A percentile compares a stretch with the other conserved stretches of the same genome.
phyloP scores from a whole-genome alignment of 78 protist genomes.

The Dictyostelium capitatum region DNA sequence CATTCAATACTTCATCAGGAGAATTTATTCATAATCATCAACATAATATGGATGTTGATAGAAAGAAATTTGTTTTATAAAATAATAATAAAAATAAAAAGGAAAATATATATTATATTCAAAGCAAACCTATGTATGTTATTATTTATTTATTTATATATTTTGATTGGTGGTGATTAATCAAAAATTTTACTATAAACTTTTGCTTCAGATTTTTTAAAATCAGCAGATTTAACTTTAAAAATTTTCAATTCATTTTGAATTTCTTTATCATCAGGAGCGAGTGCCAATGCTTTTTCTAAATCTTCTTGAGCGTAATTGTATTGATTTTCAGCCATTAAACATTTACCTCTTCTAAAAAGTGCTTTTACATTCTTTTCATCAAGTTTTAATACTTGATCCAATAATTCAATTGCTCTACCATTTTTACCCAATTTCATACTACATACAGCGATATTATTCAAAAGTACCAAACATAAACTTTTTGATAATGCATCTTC shows the following conservation, averaged over 20 bases:
- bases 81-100: not conserved
- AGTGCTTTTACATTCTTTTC: conserved; percentile 80
- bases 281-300: conserved; percentile 10
- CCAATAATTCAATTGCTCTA: conserved; percentile 32
- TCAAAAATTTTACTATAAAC: conserved; percentile 69
- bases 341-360: conserved; percentile 79
- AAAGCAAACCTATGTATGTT: no score
- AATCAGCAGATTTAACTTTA: not conserved
- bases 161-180: no score
- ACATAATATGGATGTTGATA: conserved; percentile 72
- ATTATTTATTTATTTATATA: no score
- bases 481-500: conserved; percentile 27
- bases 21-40: conserved; percentile 94
- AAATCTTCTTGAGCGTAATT: conserved; percentile 69
- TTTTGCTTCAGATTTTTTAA: conserved; percentile 5
- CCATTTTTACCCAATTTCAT: conserved; percentile 42
- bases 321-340: conserved; percentile 21
- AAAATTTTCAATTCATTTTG: conserved; percentile 12
- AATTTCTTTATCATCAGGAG: conserved; percentile 77
- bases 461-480: conserved; percentile 26
- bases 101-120: not conserved
- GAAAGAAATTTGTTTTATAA: conserved; percentile 85
- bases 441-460: conserved; percentile 68
- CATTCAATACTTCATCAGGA: conserved; percentile 94
- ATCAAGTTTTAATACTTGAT: conserved; percentile 63